A percentile compares a stretch with the other conserved stretches of the same genome.
Conservation (phyloP, 805 yeast genomes). For the Candida argentea region DNA sequence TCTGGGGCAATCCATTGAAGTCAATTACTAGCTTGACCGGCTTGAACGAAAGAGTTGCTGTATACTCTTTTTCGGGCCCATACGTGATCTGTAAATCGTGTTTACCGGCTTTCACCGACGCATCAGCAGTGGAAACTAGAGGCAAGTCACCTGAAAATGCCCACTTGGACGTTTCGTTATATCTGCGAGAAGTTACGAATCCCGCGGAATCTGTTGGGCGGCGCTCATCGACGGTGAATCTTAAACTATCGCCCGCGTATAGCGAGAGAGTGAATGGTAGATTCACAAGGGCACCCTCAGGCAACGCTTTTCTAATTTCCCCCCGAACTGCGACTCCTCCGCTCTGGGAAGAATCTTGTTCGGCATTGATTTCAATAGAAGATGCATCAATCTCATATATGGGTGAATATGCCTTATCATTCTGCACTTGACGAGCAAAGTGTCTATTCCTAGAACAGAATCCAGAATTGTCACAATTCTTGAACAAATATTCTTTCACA, state of each 20-base stretch:
- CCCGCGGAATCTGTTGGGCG: constrained; percentile 12
- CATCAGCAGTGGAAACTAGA: constrained; percentile 5
- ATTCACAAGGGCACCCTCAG: constrained; percentile 11
- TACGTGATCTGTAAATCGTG: constrained; percentile 14
- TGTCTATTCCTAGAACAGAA: constrained; percentile 75
- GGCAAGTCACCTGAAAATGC: constrained; percentile 30
- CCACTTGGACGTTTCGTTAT: constrained; percentile 49
- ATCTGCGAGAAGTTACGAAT: constrained; percentile 37
- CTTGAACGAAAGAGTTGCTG: constrained; percentile 30
- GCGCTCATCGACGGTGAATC: constrained; percentile 61
- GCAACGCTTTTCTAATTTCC: constrained; percentile 31
- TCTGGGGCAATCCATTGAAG: constrained; percentile 34
- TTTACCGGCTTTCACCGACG: constrained; percentile 8
- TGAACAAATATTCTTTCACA: constrained; percentile 64
- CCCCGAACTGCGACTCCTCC: constrained; percentile 32
- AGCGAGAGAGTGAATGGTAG: constrained; percentile 52
- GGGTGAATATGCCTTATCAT: constrained; percentile 5
- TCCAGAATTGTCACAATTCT: constrained; percentile 70
- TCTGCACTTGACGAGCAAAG: constrained; percentile 34
- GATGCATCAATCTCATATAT: constrained; percentile 15
- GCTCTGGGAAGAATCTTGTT: constrained; percentile 5
- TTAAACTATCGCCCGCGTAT: constrained; percentile 45
- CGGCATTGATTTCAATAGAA: background rate
- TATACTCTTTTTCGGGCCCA: constrained; percentile 30
- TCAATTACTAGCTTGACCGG: constrained; percentile 44